Conservation (phyloP, 2,329 filamentous ascomycete species). For the Xylaria digitata region DNA sequence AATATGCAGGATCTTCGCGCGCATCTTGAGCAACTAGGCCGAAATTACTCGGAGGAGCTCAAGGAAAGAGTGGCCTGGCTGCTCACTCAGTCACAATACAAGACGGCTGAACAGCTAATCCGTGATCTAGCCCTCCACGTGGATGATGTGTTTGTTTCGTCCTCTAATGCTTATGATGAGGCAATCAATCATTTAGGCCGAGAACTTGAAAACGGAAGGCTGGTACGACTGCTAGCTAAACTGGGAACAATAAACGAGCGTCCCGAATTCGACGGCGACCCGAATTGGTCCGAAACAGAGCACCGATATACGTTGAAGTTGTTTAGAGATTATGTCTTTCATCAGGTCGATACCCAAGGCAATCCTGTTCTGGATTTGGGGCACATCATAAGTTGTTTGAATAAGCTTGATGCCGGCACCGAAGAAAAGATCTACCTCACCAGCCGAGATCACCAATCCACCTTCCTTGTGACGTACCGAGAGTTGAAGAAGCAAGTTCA, state of each 20-base stretch:
- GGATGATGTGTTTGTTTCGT: slow-evolving; percentile 78
- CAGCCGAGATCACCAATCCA: slow-evolving; percentile 89
- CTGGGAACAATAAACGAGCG: slow-evolving; percentile 90
- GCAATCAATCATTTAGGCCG: slow-evolving; percentile 76
- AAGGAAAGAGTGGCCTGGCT: slow-evolving; percentile 86
- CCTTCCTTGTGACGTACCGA: slow-evolving; percentile 88
- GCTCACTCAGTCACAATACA: slow-evolving; percentile 69
- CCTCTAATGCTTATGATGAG: slow-evolving; percentile 82
- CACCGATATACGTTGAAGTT: slow-evolving; percentile 93
- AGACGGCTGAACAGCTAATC: slow-evolving; percentile 83
- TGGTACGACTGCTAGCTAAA: slow-evolving; percentile 84
- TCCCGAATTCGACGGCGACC: slow-evolving; percentile 82
- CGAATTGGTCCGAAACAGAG: slow-evolving; percentile 89
- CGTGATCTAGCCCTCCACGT: slow-evolving; percentile 82
- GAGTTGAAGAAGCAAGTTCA: slow-evolving; percentile 79
- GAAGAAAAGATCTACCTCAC: slow-evolving; percentile 88
- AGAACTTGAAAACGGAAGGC: slow-evolving; percentile 89
- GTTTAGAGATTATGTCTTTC: slow-evolving; percentile 97
- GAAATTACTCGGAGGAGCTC: slow-evolving; percentile 81
- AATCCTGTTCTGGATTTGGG: slow-evolving; percentile 87
- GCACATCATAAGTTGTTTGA: slow-evolving; percentile 86
- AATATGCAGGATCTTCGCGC: slow-evolving; percentile 72
- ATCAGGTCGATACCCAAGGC: slow-evolving; percentile 88
- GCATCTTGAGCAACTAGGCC: slow-evolving; percentile 79
- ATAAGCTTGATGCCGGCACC: slow-evolving; percentile 89